Evolutionary conservation across 495 filamentous ascomycete species (phyloP), one percentile per base, ranked within the genome.

Genomic region (Cladorrhinum samala): DNA sequence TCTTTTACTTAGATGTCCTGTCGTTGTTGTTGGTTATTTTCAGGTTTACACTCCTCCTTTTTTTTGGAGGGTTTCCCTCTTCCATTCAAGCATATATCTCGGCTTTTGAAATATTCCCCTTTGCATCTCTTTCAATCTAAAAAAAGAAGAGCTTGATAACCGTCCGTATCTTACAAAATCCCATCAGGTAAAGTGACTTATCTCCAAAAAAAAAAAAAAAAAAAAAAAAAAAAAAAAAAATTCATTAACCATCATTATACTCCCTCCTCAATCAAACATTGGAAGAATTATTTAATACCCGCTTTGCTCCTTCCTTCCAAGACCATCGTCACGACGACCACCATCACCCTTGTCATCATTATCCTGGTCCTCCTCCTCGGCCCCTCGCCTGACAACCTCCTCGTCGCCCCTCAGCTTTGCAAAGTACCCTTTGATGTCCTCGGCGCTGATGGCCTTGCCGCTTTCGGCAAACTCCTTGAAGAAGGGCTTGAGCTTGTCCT

Each of bases 371-470:
- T 76, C 73, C 21, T 69, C 73, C 8, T 71, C 77, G 11, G 23
- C 8, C 1, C 20, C 24, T 17, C 30, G 21, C 44, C 68, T 69
- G 21, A 75, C 77, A 16, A 66, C 78, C 62, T 74, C 62, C 19
- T 88, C 87, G 73, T 96, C 93, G 45, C 92, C 93, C 54, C 93
- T 78, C 56, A 98, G 66, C 68, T 89, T 90, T 50, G 90, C 93
- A 78, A 97, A 97, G 71, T 96, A 95, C 9, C 75, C 82, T 71
- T 95, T 96, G 64, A 98, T 91, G 72, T 97, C 91, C 67, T 97
- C 93, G 4, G 90, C 92, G 0, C 86, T 83, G 11, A 98, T 90
- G 2, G 84, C 81, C 68, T 86, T 70, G 1, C 91, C 91, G 54
- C 83, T 90, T 66, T 95, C 92, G 2, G 93, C 93, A 70, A 95